These are phyloP conservation scores for Dicorynia guianensis DNA, from an alignment of 306 rosid genomes.

Conservation along the genomic window DNA sequence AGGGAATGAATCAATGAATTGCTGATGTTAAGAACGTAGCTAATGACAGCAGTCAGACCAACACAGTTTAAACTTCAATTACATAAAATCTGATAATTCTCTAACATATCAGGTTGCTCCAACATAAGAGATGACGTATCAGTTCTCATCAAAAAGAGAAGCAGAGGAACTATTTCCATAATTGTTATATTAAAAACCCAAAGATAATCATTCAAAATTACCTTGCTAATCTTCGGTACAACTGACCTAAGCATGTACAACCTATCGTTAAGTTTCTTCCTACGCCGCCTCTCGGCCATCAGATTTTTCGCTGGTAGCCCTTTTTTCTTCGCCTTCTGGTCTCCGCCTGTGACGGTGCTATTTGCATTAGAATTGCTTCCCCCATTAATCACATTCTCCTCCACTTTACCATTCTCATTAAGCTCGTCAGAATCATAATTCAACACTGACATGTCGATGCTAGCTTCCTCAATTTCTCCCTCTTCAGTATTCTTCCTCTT, in stretches of 20 bases:
- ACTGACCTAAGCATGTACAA: slow-evolving; percentile 97
- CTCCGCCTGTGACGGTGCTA: slow-evolving; percentile 59
- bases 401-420: slow-evolving; percentile 53
- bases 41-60: slow-evolving; percentile 8
- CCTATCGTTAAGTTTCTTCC: slow-evolving; percentile 97
- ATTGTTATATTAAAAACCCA: neutral
- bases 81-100: slow-evolving; percentile 9
- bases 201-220: slow-evolving; percentile 11
- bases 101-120: slow-evolving; percentile 17
- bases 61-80: slow-evolving; percentile 7
- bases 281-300: slow-evolving; percentile 97
- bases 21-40: neutral
- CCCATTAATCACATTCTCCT: slow-evolving; percentile 55
- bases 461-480: slow-evolving; percentile 64
- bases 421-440: slow-evolving; percentile 86
- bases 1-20: slow-evolving; percentile 8
- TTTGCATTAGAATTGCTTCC: slow-evolving; percentile 58
- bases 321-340: slow-evolving; percentile 91
- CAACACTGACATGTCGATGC: slow-evolving; percentile 65
- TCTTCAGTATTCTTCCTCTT: slow-evolving; percentile 56
- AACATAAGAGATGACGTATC: slow-evolving; percentile 22
- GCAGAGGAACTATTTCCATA: neutral
- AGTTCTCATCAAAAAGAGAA: slow-evolving; percentile 21
- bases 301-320: slow-evolving; percentile 92
- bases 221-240: slow-evolving; percentile 99